A percentile compares a stretch with the other conserved stretches of the same genome.
phyloP scores from a whole-genome alignment of 805 yeast species.

The Monosporozyma aerobia region DNA sequence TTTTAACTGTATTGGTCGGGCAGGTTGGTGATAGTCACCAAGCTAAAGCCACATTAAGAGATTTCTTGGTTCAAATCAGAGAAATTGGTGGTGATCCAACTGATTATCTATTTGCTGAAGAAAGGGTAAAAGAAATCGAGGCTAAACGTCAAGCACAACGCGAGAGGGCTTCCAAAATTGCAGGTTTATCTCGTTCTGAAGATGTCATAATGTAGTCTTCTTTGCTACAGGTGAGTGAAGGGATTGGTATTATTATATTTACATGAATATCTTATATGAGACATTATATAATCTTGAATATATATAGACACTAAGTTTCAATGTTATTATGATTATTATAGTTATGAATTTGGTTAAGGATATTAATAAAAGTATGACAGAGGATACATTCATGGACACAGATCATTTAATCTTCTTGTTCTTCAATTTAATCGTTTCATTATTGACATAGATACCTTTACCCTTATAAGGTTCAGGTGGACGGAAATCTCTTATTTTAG shows the following conservation, averaged over 20 bases:
- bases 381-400: background rate
- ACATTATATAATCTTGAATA: background rate
- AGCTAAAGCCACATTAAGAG: constrained; percentile 76
- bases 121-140: constrained; percentile 46
- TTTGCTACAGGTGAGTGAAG: background rate
- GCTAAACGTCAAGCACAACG: constrained; percentile 58
- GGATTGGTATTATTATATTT: background rate
- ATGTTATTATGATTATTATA: background rate
- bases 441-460: constrained; percentile 88
- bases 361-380: background rate
- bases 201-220: constrained; percentile 31
- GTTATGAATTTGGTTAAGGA: background rate
- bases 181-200: constrained; percentile 83
- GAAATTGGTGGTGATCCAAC: constrained; percentile 90
- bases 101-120: constrained; percentile 85
- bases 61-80: constrained; percentile 87
- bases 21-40: constrained; percentile 58
- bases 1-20: constrained; percentile 61
- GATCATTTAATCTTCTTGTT: constrained; percentile 80
- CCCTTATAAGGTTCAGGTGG: constrained; percentile 99
- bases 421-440: constrained; percentile 84
- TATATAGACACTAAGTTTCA: background rate
- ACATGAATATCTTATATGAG: background rate
- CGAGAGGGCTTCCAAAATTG: constrained; percentile 70
- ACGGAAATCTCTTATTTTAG: constrained; percentile 71